Percentiles rank a stretch among this genome's conserved stretches.
Evolutionary conservation across 441 rosid species (phyloP).

Genomic region (Arabidopsis lyrata): DNA sequence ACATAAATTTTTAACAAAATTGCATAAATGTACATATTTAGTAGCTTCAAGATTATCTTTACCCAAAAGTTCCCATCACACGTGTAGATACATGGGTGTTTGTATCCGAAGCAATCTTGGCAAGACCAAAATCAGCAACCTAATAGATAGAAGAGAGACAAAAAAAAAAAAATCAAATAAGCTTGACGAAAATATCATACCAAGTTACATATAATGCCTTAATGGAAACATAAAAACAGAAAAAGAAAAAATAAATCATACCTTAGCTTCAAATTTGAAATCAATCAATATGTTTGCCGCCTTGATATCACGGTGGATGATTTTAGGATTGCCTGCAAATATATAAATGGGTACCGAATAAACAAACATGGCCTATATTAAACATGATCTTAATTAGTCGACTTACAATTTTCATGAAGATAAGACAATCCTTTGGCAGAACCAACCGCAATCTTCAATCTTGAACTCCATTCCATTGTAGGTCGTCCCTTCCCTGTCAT

Average conservation of each 20-base stretch:
- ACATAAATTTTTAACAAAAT: neutral
- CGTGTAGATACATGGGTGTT: slow-evolving; percentile 92
- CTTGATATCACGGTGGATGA: slow-evolving; percentile 58
- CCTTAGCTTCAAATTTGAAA: slow-evolving; percentile 91
- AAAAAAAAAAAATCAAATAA: neutral
- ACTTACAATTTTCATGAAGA: slow-evolving; percentile 90
- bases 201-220: neutral
- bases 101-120: slow-evolving; percentile 77
- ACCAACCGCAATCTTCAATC: slow-evolving; percentile 85
- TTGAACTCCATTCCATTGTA: slow-evolving; percentile 75
- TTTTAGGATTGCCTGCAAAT: slow-evolving; percentile 38
- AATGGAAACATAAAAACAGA: neutral
- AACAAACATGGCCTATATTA: neutral
- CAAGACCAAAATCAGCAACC: slow-evolving; percentile 97
- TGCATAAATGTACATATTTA: neutral
- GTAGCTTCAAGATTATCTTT: slow-evolving; percentile 31
- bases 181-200: neutral
- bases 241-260: slow-evolving; percentile 22
- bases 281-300: slow-evolving; percentile 87
- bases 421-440: slow-evolving; percentile 95
- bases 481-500: slow-evolving; percentile 78
- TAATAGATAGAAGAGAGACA: slow-evolving; percentile 30
- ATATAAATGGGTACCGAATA: neutral
- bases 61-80: slow-evolving; percentile 98
- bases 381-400: too few relatives aligned